These are phyloP conservation scores for Phytophthora aleatoria DNA, from an alignment of 352 stramenopile species.

Conservation along the genomic window DNA sequence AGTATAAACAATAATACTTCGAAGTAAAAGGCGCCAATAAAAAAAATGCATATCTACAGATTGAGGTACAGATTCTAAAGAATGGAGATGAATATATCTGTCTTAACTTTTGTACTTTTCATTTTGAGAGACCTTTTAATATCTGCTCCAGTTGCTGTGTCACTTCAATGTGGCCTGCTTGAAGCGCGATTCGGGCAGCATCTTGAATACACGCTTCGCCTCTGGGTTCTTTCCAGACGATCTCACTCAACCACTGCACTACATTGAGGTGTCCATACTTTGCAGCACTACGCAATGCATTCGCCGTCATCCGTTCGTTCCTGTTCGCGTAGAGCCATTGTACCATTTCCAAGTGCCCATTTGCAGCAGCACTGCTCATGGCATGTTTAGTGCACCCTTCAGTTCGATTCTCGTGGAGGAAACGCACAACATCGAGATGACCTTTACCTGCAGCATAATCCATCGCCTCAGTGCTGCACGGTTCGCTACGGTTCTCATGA, in stretches of 20 bases:
- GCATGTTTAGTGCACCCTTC: constrained; percentile 26
- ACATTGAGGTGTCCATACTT: constrained; percentile 22
- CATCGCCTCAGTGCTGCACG: constrained; percentile 20
- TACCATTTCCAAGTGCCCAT: constrained; percentile 23
- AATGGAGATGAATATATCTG: too few relatives aligned
- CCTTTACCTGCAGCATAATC: constrained; percentile 25
- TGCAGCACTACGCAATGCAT: constrained; percentile 15
- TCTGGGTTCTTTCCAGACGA: constrained; percentile 16
- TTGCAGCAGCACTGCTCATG: constrained; percentile 17
- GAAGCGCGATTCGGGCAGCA: constrained; percentile 9
- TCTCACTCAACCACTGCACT: constrained; percentile 9
- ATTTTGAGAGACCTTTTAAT: background rate
- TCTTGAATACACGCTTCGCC: constrained; percentile 11
- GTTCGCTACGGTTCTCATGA: constrained; percentile 17
- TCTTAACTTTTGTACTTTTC: too few relatives aligned
- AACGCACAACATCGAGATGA: constrained; percentile 15
- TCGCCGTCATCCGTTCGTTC: constrained; percentile 10
- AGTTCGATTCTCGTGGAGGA: constrained; percentile 16
- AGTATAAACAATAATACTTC: too few relatives aligned
- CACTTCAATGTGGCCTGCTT: constrained; percentile 9
- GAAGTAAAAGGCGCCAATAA: too few relatives aligned
- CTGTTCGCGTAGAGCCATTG: constrained; percentile 22
- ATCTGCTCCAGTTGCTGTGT: constrained; percentile 8
- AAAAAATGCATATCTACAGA: too few relatives aligned
- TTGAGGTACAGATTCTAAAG: too few relatives aligned